phyloP scores from a whole-genome alignment of 805 yeast species.

The Metschnikowia similis region DNA sequence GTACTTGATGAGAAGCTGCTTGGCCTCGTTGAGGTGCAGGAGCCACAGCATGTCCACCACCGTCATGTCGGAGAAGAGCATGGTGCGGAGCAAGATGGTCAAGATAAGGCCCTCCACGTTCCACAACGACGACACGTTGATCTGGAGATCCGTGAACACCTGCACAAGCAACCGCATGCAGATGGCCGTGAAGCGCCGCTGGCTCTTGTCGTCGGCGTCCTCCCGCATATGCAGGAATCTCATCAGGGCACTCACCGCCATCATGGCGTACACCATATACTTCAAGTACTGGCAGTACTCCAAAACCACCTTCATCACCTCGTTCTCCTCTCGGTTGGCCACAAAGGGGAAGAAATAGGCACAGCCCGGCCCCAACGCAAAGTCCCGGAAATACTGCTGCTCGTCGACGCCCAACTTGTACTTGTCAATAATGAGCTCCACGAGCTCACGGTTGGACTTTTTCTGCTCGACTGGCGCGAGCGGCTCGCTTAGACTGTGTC shows the following conservation, averaged over 20 bases:
- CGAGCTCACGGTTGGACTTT: conserved; percentile 10
- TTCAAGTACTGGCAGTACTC: conserved; percentile 18
- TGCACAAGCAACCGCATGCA: conserved; percentile 18
- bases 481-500: not conserved
- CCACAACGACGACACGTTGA: conserved; percentile 16
- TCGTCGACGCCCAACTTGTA: conserved; percentile 13
- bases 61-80: conserved; percentile 21
- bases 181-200: conserved; percentile 15
- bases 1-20: conserved; percentile 22
- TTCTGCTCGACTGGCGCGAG: not conserved
- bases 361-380: conserved; percentile 8
- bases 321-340: conserved; percentile 9
- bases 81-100: conserved; percentile 23
- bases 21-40: conserved; percentile 26
- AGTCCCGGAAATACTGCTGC: conserved; percentile 11
- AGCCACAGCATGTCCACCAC: conserved; percentile 20
- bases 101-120: conserved; percentile 24
- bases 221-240: conserved; percentile 10
- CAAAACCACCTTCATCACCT: conserved; percentile 17
- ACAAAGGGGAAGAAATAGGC: conserved; percentile 17
- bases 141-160: conserved; percentile 16
- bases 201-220: conserved; percentile 13
- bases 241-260: conserved; percentile 16
- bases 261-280: conserved; percentile 18
- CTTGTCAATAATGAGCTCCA: conserved; percentile 11